Percentiles rank a stretch among this genome's conserved stretches.
These are phyloP conservation scores for Talaromyces piceae DNA, from an alignment of 2,329 filamentous ascomycete genomes.

Conservation along the genomic window DNA sequence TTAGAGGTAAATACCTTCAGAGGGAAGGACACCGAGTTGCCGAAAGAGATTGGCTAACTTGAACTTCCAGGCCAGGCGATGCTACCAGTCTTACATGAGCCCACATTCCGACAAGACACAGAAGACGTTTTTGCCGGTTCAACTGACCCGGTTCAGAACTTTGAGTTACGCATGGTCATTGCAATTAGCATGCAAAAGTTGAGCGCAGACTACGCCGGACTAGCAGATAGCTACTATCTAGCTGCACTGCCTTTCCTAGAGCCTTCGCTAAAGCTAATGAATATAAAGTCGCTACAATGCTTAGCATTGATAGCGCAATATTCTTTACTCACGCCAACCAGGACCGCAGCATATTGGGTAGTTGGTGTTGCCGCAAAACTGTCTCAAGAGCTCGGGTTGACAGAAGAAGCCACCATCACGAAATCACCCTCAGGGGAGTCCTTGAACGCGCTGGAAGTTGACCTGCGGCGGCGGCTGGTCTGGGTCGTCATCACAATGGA, in stretches of 20 bases:
- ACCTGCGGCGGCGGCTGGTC: conserved; percentile 80
- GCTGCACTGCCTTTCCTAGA: conserved; percentile 81
- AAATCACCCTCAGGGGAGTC: conserved; percentile 52
- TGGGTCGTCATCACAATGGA: conserved; percentile 90
- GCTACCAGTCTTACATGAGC: conserved; percentile 80
- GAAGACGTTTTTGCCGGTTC: conserved; percentile 73
- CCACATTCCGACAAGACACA: conserved; percentile 65
- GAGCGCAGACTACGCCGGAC: conserved; percentile 78
- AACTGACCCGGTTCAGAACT: conserved; percentile 74
- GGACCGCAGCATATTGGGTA: conserved; percentile 88
- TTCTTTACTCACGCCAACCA: conserved; percentile 82
- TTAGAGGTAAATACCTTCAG: conserved; percentile 56
- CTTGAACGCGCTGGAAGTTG: conserved; percentile 66
- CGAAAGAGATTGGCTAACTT: background rate
- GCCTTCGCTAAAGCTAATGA: conserved; percentile 75
- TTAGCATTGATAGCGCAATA: conserved; percentile 83
- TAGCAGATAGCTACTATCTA: conserved; percentile 92
- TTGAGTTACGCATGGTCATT: conserved; percentile 82
- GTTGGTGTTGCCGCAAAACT: conserved; percentile 81
- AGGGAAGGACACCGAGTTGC: background rate
- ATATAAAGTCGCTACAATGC: conserved; percentile 84
- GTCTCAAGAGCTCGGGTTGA: conserved; percentile 79
- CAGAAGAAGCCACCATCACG: conserved; percentile 80
- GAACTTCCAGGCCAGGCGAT: conserved; percentile 68
- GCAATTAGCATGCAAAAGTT: conserved; percentile 93